Conservation (phyloP, 108 stramenopile genomes). For the Stephanodiscus triporus region DNA sequence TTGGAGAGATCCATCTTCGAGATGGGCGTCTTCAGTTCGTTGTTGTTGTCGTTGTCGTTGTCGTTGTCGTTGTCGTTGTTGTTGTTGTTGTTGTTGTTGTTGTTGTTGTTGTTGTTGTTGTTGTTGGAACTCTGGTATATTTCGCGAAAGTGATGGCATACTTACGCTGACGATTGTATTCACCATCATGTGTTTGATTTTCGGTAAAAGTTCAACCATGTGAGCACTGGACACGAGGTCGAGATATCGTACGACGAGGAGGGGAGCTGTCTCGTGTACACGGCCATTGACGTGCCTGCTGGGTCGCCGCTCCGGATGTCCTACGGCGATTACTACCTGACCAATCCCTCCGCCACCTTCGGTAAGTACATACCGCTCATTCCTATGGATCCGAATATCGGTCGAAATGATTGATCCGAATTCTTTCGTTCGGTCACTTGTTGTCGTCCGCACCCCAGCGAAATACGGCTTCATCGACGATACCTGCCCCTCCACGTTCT, state of each 20-base stretch:
- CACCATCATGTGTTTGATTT: too few relatives aligned
- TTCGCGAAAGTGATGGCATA: too few relatives aligned
- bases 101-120: too few relatives aligned
- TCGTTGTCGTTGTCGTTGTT: too few relatives aligned
- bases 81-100: too few relatives aligned
- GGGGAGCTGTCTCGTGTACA: constrained; percentile 59
- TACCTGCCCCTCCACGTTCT: constrained; percentile 57
- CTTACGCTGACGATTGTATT: too few relatives aligned
- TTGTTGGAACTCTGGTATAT: too few relatives aligned
- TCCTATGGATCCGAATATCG: too few relatives aligned
- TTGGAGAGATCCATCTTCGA: too few relatives aligned
- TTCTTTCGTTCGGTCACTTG: not conserved
- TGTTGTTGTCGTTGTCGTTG: too few relatives aligned
- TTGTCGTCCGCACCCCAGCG: constrained; percentile 17
- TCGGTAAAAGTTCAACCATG: constrained; percentile 64
- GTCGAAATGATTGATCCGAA: not conserved
- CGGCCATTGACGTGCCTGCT: constrained; percentile 54
- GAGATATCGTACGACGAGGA: constrained; percentile 55
- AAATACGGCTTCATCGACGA: constrained; percentile 70
- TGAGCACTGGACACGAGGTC: constrained; percentile 40
- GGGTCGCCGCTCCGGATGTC: constrained; percentile 61
- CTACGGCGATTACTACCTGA: constrained; percentile 50
- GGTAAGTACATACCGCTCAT: constrained; percentile 9
- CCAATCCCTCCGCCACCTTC: constrained; percentile 63
- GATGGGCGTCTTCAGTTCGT: too few relatives aligned